phyloP scores from a whole-genome alignment of 345 rosid species.

The Eutrema japonicum region DNA sequence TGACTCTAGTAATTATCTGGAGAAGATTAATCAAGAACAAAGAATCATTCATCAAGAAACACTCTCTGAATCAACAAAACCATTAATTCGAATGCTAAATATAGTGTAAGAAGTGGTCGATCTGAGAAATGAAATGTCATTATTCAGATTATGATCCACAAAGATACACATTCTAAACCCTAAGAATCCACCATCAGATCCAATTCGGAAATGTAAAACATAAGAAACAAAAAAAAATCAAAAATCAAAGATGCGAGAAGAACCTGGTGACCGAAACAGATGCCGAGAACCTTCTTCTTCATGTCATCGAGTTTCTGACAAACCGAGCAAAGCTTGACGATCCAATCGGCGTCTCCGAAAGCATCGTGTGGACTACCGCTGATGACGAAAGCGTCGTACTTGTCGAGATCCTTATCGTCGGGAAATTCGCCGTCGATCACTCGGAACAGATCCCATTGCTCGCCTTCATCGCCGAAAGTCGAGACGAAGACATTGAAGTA shows the following conservation, averaged over 20 bases:
- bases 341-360: slow-evolving; percentile 76
- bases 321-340: slow-evolving; percentile 68
- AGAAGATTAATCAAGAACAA: not conserved
- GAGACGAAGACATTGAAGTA: slow-evolving; percentile 74
- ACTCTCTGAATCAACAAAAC: slow-evolving; percentile 21
- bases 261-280: slow-evolving; percentile 98
- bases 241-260: too few species aligned
- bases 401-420: slow-evolving; percentile 52
- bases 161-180: slow-evolving; percentile 12
- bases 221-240: not conserved
- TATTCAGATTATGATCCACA: not conserved
- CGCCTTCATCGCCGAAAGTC: slow-evolving; percentile 72
- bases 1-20: slow-evolving; percentile 72
- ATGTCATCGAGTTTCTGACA: slow-evolving; percentile 64
- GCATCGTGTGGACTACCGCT: slow-evolving; percentile 90
- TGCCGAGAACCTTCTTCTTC: slow-evolving; percentile 81
- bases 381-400: slow-evolving; percentile 76
- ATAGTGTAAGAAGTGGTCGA: not conserved
- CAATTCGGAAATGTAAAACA: not conserved
- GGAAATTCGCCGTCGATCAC: slow-evolving; percentile 89
- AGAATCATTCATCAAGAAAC: not conserved
- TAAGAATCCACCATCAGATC: slow-evolving; percentile 19
- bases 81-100: not conserved
- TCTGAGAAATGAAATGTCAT: not conserved
- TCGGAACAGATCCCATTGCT: slow-evolving; percentile 72